phyloP scores from a whole-genome alignment of 2,329 filamentous ascomycete genomes.

The Fusarium domesticum region DNA sequence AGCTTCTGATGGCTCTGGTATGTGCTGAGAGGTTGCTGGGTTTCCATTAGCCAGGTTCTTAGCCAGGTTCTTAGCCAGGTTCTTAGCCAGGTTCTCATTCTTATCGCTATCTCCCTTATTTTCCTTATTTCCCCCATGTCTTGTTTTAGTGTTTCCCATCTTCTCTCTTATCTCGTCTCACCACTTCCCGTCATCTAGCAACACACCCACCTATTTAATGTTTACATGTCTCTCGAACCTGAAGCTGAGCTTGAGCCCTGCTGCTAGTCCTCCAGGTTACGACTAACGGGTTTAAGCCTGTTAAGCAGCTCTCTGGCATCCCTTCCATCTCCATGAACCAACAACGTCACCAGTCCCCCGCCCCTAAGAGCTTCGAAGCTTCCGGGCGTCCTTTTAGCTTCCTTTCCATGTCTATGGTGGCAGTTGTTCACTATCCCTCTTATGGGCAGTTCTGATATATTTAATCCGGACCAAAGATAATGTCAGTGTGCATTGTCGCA shows the following conservation, averaged over 20 bases:
- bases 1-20: slow-evolving; percentile 13
- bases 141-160: too few species aligned
- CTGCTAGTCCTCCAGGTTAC: too few species aligned
- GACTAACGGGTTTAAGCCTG: background rate
- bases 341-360: background rate
- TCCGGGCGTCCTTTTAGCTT: background rate
- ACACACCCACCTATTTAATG: background rate
- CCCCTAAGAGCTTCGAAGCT: background rate
- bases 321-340: too few species aligned
- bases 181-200: background rate
- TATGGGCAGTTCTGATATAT: background rate
- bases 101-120: background rate
- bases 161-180: background rate
- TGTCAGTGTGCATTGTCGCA: too few species aligned
- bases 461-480: too few species aligned
- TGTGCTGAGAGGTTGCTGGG: slow-evolving; percentile 4
- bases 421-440: background rate
- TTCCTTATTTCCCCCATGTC: background rate
- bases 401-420: background rate
- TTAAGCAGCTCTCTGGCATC: background rate
- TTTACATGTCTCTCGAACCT: background rate
- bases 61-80: too few species aligned
- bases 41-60: too few species aligned
- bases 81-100: too few species aligned
- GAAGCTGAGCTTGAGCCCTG: background rate